These are phyloP conservation scores for Rosa hybrid DNA, from an alignment of 331 rosid genomes.

Conservation along the genomic window DNA sequence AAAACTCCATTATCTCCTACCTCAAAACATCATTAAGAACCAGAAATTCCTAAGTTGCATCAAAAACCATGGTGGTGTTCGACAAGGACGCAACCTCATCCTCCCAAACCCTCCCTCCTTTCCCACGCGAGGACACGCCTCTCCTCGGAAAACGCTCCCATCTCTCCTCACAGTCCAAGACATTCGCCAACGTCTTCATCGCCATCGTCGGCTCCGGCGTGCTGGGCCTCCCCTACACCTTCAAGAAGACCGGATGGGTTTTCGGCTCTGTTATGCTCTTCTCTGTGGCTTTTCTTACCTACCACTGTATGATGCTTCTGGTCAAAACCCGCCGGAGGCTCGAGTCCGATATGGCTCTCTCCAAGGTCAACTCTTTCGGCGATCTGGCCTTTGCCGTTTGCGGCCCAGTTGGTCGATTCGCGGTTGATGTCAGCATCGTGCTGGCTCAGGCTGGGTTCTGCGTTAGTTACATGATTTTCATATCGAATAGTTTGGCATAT, in stretches of 20 bases:
- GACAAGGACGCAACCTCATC: conserved; percentile 29
- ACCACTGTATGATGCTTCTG: conserved; percentile 55
- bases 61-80: conserved; percentile 27
- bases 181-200: conserved; percentile 58
- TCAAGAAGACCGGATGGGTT: conserved; percentile 55
- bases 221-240: conserved; percentile 57
- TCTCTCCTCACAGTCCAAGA: conserved; percentile 45
- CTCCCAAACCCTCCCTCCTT: conserved; percentile 27
- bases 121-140: conserved; percentile 47
- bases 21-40: not conserved
- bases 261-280: conserved; percentile 42
- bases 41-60: not conserved
- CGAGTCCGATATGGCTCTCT: conserved; percentile 28
- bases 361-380: conserved; percentile 49
- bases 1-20: not conserved
- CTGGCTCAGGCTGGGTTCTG: conserved; percentile 53
- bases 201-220: conserved; percentile 61
- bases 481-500: conserved; percentile 41
- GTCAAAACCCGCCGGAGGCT: conserved; percentile 52
- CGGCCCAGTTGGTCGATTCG: conserved; percentile 39
- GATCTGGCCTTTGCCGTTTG: conserved; percentile 48
- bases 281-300: conserved; percentile 46
- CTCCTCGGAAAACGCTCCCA: conserved; percentile 27
- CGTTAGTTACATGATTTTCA: conserved; percentile 50
- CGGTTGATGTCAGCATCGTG: conserved; percentile 43